Base-by-base conservation (phyloP, 768 basidiomycete genomes). In the Cystofilobasidium macerans region DNA sequence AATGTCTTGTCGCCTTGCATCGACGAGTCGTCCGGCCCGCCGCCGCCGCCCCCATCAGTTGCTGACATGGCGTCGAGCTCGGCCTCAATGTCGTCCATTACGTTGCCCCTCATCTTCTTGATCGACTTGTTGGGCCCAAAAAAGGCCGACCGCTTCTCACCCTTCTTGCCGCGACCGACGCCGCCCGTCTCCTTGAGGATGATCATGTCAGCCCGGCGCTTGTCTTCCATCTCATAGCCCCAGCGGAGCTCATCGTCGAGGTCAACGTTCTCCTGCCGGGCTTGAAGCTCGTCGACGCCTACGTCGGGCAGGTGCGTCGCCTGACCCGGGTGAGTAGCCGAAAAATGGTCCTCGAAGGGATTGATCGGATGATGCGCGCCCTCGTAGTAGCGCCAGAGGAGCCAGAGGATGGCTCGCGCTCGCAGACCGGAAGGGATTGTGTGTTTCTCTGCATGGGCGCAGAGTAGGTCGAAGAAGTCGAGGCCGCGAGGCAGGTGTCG, bases 61-160 rank as follows among this genome's bases (percentile, higher is more conserved):
- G 71, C 73, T 47, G 81, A 83, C 11, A 81, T 86, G 64, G 89
- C 92, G 73, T 78, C 81, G 71, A 86, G 84, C 75, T 81, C 93
- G 66, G 85, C 83, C 73, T 85, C 86, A 69, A 81, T 84, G 40
- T 90, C 88, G 22, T 88, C 93, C 73, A 93, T 94, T 75, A 93
- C 92, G 71, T 87, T 87, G 28, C 86, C 81, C 61, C 88, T 91
- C 67, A 83, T 93, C 62, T 80, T 91, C 68, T 87, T 87, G 22
- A 92, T 92, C n/a, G n/a, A n/a, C 75, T 88, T 93, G 72, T 84
- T 93, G 71, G 84, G 84, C n/a, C 62, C 71, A 75, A 38, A 32
- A 13, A 54, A 32, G 3, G 51, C 51, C 51, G 51, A 18, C 5
- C 51, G 26, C 51, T 54, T 54, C 14, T 54, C 51, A 20, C 51